Conservation (phyloP, 345 rosid species). For the Microthlaspi erraticum region DNA sequence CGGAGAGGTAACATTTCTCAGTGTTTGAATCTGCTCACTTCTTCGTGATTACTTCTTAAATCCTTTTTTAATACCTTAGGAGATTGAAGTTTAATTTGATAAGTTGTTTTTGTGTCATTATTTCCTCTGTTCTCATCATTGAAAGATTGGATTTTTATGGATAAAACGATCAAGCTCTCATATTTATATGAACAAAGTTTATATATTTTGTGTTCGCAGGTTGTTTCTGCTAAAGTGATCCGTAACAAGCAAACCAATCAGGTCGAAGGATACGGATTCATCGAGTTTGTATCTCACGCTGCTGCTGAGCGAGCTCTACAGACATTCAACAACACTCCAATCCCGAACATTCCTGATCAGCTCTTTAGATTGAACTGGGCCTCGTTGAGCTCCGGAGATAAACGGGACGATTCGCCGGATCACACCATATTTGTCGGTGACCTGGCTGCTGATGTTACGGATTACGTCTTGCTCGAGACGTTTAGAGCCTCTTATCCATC, state of each 20-base stretch:
- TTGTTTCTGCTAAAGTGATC: slow-evolving; percentile 68
- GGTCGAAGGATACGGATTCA: slow-evolving; percentile 82
- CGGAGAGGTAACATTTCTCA: slow-evolving; percentile 58
- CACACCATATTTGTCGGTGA: slow-evolving; percentile 89
- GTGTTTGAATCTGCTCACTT: background rate
- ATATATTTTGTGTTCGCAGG: slow-evolving; percentile 45
- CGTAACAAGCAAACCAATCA: slow-evolving; percentile 81
- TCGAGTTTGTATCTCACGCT: slow-evolving; percentile 70
- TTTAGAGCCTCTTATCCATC: slow-evolving; percentile 72
- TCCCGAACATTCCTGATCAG: slow-evolving; percentile 76
- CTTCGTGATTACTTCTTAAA: background rate
- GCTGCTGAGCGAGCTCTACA: slow-evolving; percentile 84
- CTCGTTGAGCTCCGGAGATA: slow-evolving; percentile 72
- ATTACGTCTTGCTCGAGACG: slow-evolving; percentile 82
- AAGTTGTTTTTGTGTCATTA: background rate
- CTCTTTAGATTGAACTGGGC: slow-evolving; percentile 92
- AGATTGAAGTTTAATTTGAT: background rate
- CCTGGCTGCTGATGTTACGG: slow-evolving; percentile 92
- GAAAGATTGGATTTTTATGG: slow-evolving; percentile 27
- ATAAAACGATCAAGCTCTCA: background rate
- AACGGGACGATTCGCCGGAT: slow-evolving; percentile 79
- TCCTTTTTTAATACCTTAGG: background rate
- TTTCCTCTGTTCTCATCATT: slow-evolving; percentile 6
- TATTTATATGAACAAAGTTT: background rate
- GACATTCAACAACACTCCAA: slow-evolving; percentile 65